Evolutionary conservation across 139 green algal genomes (phyloP).

Genomic region (Edaphochlamys debaryana): DNA sequence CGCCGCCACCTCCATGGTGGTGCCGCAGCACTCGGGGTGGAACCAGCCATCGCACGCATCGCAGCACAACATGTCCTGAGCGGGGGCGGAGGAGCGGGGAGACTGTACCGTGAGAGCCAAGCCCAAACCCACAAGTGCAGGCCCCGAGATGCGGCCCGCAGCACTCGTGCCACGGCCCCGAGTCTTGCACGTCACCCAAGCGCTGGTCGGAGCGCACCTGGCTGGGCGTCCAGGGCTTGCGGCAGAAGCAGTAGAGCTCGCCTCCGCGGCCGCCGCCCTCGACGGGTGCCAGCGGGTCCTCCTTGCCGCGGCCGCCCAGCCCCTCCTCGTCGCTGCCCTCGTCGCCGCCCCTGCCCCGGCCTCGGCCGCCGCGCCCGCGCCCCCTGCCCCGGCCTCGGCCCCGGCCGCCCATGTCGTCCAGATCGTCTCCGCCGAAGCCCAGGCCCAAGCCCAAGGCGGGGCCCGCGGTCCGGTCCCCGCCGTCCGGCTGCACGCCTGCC

Average conservation of each 20-base stretch:
- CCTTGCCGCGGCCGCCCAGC: neutral
- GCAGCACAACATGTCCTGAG: slow-evolving; percentile 7
- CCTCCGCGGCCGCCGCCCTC: neutral
- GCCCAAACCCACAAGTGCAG: too few relatives aligned
- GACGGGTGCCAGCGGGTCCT: neutral
- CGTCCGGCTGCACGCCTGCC: slow-evolving; percentile 8
- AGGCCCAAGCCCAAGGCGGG: neutral
- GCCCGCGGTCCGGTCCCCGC: neutral
- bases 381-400: neutral
- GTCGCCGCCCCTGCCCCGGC: neutral
- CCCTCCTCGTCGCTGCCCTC: neutral
- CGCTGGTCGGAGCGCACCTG: too few relatives aligned
- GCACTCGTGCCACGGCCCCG: too few relatives aligned
- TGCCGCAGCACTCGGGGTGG: slow-evolving; percentile 15
- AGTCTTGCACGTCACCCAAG: too few relatives aligned
- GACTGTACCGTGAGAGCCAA: too few relatives aligned
- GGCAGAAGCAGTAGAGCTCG: slow-evolving; percentile 15
- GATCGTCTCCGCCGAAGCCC: too few relatives aligned
- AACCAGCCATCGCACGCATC: slow-evolving; percentile 37
- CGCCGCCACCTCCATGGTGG: too few relatives aligned
- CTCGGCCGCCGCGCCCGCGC: neutral
- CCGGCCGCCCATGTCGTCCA: neutral
- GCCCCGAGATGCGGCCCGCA: too few relatives aligned
- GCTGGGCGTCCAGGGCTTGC: neutral
- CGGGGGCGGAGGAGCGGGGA: too few relatives aligned